phyloP scores from a whole-genome alignment of 2,329 filamentous ascomycete genomes.

The Setomelanomma holmii region DNA sequence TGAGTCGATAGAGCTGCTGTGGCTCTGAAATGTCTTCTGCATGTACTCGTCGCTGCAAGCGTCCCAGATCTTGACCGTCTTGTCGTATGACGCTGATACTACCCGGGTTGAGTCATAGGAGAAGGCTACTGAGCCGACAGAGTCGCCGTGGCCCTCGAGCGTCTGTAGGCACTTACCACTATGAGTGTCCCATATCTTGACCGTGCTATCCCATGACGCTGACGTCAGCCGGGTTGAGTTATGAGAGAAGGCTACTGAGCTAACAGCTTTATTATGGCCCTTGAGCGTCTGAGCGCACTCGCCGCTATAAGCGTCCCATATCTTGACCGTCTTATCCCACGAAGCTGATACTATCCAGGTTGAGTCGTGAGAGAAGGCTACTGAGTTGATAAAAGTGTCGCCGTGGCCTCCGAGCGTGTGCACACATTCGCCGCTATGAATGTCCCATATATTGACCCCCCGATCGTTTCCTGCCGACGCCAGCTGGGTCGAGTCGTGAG shows the following conservation, averaged over 20 bases:
- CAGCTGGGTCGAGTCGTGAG: background rate
- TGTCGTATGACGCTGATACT: slow-evolving; percentile 18
- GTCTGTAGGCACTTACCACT: slow-evolving; percentile 14
- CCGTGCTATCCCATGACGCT: too few species aligned
- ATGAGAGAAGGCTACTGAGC: background rate
- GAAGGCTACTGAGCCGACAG: slow-evolving; percentile 27
- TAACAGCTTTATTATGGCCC: background rate
- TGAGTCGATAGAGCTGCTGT: too few species aligned
- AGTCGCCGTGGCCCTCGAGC: slow-evolving; percentile 24
- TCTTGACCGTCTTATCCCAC: background rate
- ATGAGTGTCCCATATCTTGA: slow-evolving; percentile 6
- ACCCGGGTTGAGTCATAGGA: slow-evolving; percentile 20
- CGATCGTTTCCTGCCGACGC: slow-evolving; percentile 17
- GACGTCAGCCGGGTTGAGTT: background rate
- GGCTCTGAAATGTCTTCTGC: too few species aligned
- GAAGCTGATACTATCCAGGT: background rate
- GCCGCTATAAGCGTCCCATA: slow-evolving; percentile 1
- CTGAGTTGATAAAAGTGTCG: slow-evolving; percentile 15
- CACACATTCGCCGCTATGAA: slow-evolving; percentile 1
- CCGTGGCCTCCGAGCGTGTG: slow-evolving; percentile 4
- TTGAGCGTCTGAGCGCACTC: background rate
- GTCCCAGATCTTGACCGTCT: slow-evolving; percentile 14
- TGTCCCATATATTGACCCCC: slow-evolving; percentile 1
- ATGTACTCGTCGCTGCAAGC: too few species aligned
- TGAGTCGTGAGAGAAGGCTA: slow-evolving; percentile 1